Evolutionary conservation across 371 early-diverging fungal species (phyloP).

Genomic region (Rhizopus stolonifer): DNA sequence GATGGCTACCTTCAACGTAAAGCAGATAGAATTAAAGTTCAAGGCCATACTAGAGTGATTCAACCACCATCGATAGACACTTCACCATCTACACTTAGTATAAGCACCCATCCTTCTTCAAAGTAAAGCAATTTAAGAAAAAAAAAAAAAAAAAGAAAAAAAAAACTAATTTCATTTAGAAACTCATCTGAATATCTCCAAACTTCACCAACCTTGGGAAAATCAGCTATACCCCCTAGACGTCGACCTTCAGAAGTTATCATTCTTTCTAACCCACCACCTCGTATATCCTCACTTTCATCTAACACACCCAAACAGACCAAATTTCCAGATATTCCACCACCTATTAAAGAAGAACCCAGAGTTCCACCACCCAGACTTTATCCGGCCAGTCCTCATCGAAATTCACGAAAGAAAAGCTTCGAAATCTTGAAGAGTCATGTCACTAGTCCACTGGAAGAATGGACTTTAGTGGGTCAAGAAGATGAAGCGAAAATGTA

Average conservation of each 20-base stretch:
- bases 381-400: conserved; percentile 42
- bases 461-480: conserved; percentile 48
- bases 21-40: conserved; percentile 38
- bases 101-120: too few species aligned
- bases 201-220: conserved; percentile 8
- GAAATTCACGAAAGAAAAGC: conserved; percentile 31
- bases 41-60: neutral
- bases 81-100: neutral
- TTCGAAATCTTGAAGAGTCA: conserved; percentile 45
- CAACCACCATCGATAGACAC: neutral
- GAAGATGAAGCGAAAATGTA: conserved; percentile 46
- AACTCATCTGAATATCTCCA: neutral
- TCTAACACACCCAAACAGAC: conserved; percentile 8
- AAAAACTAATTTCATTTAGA: neutral
- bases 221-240: neutral
- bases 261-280: conserved; percentile 21
- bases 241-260: neutral
- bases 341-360: conserved; percentile 4
- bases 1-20: conserved; percentile 62
- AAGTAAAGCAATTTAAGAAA: too few species aligned
- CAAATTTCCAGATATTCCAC: conserved; percentile 23
- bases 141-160: too few species aligned
- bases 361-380: conserved; percentile 13
- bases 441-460: conserved; percentile 34
- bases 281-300: conserved; percentile 20